phyloP scores from a whole-genome alignment of 202 grass and related monocot species.

The Saccharum hybrid region DNA sequence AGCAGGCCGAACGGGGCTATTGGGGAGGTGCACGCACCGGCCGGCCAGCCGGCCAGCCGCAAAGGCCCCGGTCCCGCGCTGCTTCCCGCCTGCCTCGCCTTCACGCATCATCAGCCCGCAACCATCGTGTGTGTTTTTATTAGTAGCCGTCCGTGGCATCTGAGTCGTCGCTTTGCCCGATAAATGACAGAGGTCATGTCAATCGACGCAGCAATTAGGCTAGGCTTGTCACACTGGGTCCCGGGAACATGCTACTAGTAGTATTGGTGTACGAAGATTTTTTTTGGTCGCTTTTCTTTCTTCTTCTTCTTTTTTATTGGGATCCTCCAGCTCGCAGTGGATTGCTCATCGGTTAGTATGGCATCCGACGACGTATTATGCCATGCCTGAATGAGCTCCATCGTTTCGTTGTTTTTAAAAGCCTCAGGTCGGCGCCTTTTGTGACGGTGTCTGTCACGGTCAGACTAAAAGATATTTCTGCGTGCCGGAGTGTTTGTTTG shows the following conservation, averaged over 20 bases:
- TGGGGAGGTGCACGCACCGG: slow-evolving; percentile 45
- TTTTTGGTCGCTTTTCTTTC: too few species aligned
- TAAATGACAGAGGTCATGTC: slow-evolving; percentile 18
- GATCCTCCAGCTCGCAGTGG: not conserved
- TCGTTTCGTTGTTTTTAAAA: not conserved
- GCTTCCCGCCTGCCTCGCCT: slow-evolving; percentile 15
- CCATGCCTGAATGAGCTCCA: slow-evolving; percentile 13
- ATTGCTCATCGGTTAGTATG: slow-evolving; percentile 6
- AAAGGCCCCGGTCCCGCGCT: slow-evolving; percentile 29
- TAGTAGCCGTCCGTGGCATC: slow-evolving; percentile 22
- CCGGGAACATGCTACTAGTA: not conserved
- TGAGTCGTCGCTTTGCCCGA: slow-evolving; percentile 35
- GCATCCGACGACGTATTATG: slow-evolving; percentile 23
- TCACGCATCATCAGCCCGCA: slow-evolving; percentile 32
- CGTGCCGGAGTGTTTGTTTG: not conserved
- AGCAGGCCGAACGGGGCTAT: not conserved
- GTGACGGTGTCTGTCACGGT: slow-evolving; percentile 20
- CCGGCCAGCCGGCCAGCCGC: slow-evolving; percentile 47
- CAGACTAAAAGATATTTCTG: slow-evolving; percentile 1
- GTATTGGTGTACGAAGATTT: not conserved
- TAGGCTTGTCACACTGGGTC: not conserved
- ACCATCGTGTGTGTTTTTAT: not conserved
- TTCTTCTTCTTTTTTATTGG: too few species aligned
- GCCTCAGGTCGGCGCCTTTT: slow-evolving; percentile 30
- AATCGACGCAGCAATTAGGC: slow-evolving; percentile 18